Evolutionary conservation across 139 green algal species (phyloP), one percentile per base, ranked within the genome.

Genomic region (Coccomyxa sp.): DNA sequence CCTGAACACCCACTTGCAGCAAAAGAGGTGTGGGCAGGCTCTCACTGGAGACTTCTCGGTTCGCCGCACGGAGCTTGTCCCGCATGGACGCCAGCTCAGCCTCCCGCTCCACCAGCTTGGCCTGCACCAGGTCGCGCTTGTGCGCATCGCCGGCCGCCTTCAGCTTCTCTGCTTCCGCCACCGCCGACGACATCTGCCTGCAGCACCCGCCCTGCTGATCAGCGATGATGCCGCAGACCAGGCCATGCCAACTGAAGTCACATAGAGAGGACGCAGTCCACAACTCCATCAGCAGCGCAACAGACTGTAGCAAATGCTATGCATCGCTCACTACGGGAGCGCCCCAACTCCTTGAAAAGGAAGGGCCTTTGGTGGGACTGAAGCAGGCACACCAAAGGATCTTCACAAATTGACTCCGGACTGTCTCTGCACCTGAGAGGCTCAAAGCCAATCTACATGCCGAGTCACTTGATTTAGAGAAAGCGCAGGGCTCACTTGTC

Each of bases 81-180:
- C 44, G 69, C 44, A 44, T 73, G 38, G 84, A 73, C 5, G 33
- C 58, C 35, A 83, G 68, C 18, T 81, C 82, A 41, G 37, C 55
- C 68, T 86, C 83, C 34, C 55, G 68, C 35, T 90, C 81, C 4
- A 34, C 44, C 69, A 88, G 75, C 75, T 85, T 85, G 50, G 81
- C 54, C 76, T 80, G 40, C 38, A 86, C 18, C 76, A 90, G 71
- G 34, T 90, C 86, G 27, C 74, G 77, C 44, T 90, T 86, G 55
- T 86, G 90, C 35, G 86, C 85, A 24, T 86, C 80, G 0, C 73
- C 82, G 31, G 88, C 79, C 31, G 76, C 73, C 35, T 81, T 77
- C 24, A 90, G 82, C 68, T 88, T 83, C 27, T 87, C 74, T 24
- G 86, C 82, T 36, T 90, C 78, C 12, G 50, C 39, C 54, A 90